Evolutionary conservation across 345 rosid genomes (phyloP).

Genomic region (Eucalyptus decipiens): DNA sequence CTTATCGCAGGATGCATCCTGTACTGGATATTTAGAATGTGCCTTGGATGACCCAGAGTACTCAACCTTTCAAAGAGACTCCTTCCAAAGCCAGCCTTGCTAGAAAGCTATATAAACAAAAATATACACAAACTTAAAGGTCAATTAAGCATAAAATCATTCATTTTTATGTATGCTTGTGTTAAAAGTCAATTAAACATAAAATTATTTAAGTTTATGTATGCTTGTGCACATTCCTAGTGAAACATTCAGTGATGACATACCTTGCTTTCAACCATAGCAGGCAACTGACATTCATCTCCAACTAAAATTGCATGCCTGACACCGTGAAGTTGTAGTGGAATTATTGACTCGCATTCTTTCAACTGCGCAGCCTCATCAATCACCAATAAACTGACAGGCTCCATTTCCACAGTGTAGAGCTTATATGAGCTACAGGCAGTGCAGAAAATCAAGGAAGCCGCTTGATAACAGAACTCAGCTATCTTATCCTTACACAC

Average conservation of each 20-base stretch:
- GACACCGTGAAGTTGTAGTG: neutral
- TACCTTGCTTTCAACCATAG: neutral
- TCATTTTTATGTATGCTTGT: neutral
- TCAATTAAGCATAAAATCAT: neutral
- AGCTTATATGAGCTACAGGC: neutral
- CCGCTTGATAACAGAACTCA: neutral
- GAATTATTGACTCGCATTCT: neutral
- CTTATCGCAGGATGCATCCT: neutral
- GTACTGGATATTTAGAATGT: neutral
- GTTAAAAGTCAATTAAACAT: neutral
- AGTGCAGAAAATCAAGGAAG: neutral
- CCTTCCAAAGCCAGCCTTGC: neutral
- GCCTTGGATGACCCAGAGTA: neutral
- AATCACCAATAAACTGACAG: neutral
- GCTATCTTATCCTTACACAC: neutral
- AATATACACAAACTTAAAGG: neutral
- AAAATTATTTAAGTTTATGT: neutral
- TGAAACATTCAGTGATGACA: neutral
- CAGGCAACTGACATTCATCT: neutral
- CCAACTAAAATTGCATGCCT: neutral
- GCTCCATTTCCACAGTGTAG: neutral
- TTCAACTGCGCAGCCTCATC: neutral
- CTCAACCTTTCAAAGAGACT: neutral
- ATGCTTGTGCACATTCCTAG: neutral
- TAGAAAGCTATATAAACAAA: neutral